Evolutionary conservation across 2,329 filamentous ascomycete species (phyloP), one percentile per base, ranked within the genome.

Genomic region (Emericellopsis atlantica): DNA sequence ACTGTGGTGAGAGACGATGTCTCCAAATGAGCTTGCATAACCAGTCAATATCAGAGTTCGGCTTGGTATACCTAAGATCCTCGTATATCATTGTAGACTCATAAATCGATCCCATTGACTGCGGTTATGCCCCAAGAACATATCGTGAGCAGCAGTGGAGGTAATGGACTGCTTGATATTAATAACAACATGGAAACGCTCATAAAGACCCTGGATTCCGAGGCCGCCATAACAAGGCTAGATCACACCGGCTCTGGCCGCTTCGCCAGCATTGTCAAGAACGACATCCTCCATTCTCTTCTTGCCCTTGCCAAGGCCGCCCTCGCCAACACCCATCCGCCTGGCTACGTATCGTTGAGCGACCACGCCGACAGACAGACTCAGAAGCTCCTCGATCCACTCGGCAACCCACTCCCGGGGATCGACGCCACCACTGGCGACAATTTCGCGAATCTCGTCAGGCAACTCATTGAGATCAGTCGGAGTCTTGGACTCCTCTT

Each of bases 321-420:
- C 84, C 60, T 94, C 87, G 11, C 90, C 90, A 9, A 98, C 90
- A 11, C 92, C 90, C 92, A 98, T 98, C 43, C 92, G 72, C 45
- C 84, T 77, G 5, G 92, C 90, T 16, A 98, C 92, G 57, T 98
- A 98, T 47, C 89, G 73, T 70, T 98, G 92, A 3, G 92, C 92
- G 4, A 96, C 81, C 7, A 95, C 69, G 15, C 92, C 90, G 1
- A 93, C 76, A 4, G 79, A 76, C 38, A 96, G 66, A 33, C 70
- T 78, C 26, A 98, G 70, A 0, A 80, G 67, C 64, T 96, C 90
- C 64, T 96, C 90, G 37, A 98, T 74, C 92, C 92, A 98, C 61
- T 96, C 92, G 4, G 89, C 84, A 32, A 95, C 85, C 92, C 92
- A 98, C 60, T 98, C 92, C 43, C 92, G 74, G 0, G 92, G 92